Evolutionary conservation across 805 yeast species (phyloP), one percentile per base, ranked within the genome.

Genomic region (Ogataea paradorogensis): DNA sequence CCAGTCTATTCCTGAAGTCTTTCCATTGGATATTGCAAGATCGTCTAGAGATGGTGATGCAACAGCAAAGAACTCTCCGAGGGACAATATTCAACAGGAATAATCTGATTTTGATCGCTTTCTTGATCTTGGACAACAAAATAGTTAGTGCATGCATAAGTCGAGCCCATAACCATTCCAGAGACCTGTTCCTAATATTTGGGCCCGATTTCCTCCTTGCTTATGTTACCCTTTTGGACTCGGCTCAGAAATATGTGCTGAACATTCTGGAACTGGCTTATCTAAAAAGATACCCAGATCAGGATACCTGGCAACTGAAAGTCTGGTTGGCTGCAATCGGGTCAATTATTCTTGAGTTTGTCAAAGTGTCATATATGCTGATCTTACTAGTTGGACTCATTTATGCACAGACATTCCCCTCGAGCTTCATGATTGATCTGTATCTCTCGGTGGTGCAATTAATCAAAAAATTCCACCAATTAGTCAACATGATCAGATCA

Each of bases 251-350:
- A 52, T 67, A 70, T 37, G 46, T 62, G 6, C 62, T 84, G 37
- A 79, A 80, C 47, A 53, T 78, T 15, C 68, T 69, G 47, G 96
- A 87, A 49, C 56, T 81, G 30, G 50, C 59, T 10, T 76, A 74
- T 52, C 59, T 82, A 26, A 51, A 56, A 6, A 46, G 36, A 4
- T 54, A 70, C 43, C 72, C 69, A 8, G 64, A 59, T 2, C 82
- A 76, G 13, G 95, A 82, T 27, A 80, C 75, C 22, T 82, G 95
- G 90, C 95, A 89, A 52, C 67, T 71, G 27, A 83, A 86, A 60
- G 69, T 77, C 7, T 64, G 77, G 56, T 74, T 73, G 45, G 67
- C 76, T 46, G 81, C 84, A 51, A 53, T 72, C 4, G 64, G 84
- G 14, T 82, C 82, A 33, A 66, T 83, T 2, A 40, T 61, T 5